Conservation (phyloP, 1,284 basidiomycete species). For the Heterobasidion irregulare region DNA sequence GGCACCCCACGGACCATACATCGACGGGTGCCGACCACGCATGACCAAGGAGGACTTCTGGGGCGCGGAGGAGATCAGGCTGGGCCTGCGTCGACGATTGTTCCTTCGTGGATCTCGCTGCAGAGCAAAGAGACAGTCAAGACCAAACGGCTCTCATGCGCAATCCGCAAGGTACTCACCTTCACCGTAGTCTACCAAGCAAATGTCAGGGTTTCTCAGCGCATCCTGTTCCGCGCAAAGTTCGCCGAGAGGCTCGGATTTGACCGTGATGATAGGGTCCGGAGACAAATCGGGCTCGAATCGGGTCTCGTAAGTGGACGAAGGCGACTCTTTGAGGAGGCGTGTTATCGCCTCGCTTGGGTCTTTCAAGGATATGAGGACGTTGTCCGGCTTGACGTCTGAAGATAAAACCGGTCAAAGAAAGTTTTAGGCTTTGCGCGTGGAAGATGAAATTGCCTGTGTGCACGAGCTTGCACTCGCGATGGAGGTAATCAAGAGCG, state of each 20-base stretch:
- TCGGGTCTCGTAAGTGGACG: conserved; percentile 6
- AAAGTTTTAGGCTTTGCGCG: not conserved
- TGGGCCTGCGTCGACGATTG: no score
- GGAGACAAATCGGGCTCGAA: conserved; percentile 4
- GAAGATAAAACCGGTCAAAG: not conserved
- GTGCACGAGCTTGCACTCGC: conserved; percentile 15
- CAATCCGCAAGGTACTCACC: not conserved
- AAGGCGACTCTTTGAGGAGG: not conserved
- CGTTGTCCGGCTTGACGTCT: not conserved
- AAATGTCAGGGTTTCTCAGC: conserved; percentile 4
- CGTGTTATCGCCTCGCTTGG: not conserved
- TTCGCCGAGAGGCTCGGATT: conserved; percentile 7
- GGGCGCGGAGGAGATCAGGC: no score
- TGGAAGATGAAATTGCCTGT: conserved; percentile 1
- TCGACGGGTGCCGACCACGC: no score
- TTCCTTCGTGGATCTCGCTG: no score
- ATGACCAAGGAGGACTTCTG: no score
- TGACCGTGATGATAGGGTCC: conserved; percentile 8
- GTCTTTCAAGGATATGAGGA: not conserved
- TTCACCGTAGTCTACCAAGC: not conserved
- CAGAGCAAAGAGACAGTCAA: not conserved
- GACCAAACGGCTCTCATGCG: not conserved
- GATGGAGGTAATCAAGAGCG: conserved; percentile 18
- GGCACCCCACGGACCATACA: no score
- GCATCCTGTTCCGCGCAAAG: conserved; percentile 1